Evolutionary conservation across 352 stramenopile genomes (phyloP).

Genomic region (Phytophthora niederhauseri): DNA sequence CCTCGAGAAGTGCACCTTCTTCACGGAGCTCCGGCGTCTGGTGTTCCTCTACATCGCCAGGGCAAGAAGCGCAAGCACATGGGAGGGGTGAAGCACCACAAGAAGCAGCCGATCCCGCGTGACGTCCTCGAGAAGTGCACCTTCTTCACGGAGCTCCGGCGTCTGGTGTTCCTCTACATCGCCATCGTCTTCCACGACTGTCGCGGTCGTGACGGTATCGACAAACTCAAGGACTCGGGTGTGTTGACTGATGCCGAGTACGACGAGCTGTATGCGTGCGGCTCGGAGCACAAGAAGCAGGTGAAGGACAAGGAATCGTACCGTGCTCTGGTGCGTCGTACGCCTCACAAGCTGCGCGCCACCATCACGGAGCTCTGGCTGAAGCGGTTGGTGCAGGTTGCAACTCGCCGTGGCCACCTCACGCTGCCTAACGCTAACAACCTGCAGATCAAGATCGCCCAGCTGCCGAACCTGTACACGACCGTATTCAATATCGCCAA

Average conservation of each 20-base stretch:
- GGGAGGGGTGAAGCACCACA: slow-evolving; percentile 5
- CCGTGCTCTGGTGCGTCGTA: slow-evolving; percentile 53
- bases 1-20: slow-evolving; percentile 75
- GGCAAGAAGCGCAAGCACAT: slow-evolving; percentile 14
- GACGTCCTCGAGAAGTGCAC: slow-evolving; percentile 71
- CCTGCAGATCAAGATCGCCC: slow-evolving; percentile 67
- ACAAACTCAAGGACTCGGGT: slow-evolving; percentile 57
- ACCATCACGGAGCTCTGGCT: slow-evolving; percentile 80
- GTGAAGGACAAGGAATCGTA: slow-evolving; percentile 46
- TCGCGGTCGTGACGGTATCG: slow-evolving; percentile 61
- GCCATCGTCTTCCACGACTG: slow-evolving; percentile 83
- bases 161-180: slow-evolving; percentile 80
- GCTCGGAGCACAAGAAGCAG: slow-evolving; percentile 55
- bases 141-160: slow-evolving; percentile 72
- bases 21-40: slow-evolving; percentile 68
- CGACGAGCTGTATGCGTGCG: slow-evolving; percentile 69
- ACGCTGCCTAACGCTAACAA: slow-evolving; percentile 59
- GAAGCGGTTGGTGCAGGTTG: slow-evolving; percentile 69
- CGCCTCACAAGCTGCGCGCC: slow-evolving; percentile 66
- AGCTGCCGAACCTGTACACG: slow-evolving; percentile 69
- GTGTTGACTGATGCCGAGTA: slow-evolving; percentile 67
- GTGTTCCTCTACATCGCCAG: slow-evolving; percentile 83
- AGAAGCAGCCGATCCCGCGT: slow-evolving; percentile 39
- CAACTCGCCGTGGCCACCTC: slow-evolving; percentile 56
- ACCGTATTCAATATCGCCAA: slow-evolving; percentile 85